Evolutionary conservation across 257 asterid species (phyloP).

Genomic region (Solanum ossicruentum): DNA sequence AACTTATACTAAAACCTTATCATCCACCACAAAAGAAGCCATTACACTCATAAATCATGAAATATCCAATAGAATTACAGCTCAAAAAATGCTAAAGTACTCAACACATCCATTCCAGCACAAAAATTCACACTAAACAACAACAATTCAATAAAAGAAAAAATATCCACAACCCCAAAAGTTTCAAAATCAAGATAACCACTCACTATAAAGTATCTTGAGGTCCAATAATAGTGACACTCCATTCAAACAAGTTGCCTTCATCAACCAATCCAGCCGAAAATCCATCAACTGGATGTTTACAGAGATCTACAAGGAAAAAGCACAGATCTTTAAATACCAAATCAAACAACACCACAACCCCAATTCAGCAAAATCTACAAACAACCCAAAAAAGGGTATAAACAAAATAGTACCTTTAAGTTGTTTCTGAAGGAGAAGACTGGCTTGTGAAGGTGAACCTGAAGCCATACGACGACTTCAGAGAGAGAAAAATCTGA

Average conservation of each 20-base stretch:
- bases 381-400: constrained; percentile 1
- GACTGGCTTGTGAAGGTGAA: constrained; percentile 76
- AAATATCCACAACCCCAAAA: background rate
- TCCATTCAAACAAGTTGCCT: constrained; percentile 85
- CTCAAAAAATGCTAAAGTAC: background rate
- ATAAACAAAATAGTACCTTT: constrained; percentile 32
- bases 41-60: background rate
- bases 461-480: constrained; percentile 49
- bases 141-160: background rate
- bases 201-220: constrained; percentile 94
- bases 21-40: background rate
- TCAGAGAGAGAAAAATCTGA: background rate
- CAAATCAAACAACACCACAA: background rate
- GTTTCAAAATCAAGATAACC: background rate
- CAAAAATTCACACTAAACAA: background rate
- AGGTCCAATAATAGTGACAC: constrained; percentile 92
- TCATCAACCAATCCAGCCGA: constrained; percentile 95
- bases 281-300: constrained; percentile 90
- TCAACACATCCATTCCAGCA: background rate
- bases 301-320: constrained; percentile 65
- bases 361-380: constrained; percentile 2
- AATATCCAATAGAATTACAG: background rate
- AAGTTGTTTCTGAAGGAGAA: constrained; percentile 92
- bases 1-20: background rate
- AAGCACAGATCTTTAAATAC: constrained; percentile 30